Evolutionary conservation across 2,329 filamentous ascomycete genomes (phyloP).

Genomic region (Raffaelea ambrosiae): DNA sequence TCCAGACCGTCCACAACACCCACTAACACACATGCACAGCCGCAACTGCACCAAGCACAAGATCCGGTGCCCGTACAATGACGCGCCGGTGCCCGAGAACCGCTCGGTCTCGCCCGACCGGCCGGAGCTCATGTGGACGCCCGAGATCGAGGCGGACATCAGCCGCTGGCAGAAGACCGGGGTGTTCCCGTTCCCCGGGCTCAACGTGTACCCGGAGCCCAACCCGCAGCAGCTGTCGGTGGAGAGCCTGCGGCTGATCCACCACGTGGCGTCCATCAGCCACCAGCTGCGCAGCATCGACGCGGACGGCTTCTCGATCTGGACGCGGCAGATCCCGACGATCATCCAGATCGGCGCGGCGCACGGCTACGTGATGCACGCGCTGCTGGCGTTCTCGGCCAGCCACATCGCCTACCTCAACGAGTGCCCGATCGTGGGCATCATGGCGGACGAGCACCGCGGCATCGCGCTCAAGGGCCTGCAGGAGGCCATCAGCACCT

Average conservation of each 20-base stretch:
- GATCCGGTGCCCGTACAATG: conserved; percentile 96
- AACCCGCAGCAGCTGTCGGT: conserved; percentile 64
- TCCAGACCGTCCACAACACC: too few relatives aligned
- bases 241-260: conserved; percentile 78
- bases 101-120: conserved; percentile 53
- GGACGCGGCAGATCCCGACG: conserved; percentile 89
- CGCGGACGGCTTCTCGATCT: conserved; percentile 78
- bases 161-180: conserved; percentile 78
- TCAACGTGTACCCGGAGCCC: conserved; percentile 67
- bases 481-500: conserved; percentile 76
- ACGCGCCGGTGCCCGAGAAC: conserved; percentile 62
- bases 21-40: conserved; percentile 33
- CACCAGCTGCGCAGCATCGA: conserved; percentile 70
- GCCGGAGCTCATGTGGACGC: conserved; percentile 73
- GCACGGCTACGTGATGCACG: conserved; percentile 87
- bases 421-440: conserved; percentile 73
- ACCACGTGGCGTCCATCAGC: conserved; percentile 81
- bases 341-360: conserved; percentile 76
- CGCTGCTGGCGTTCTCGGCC: conserved; percentile 86
- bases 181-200: conserved; percentile 74
- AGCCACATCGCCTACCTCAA: conserved; percentile 88
- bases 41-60: conserved; percentile 99
- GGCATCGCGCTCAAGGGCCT: conserved; percentile 79
- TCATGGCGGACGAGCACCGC: conserved; percentile 83
- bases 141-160: conserved; percentile 73